These are phyloP conservation scores for Fraxinus americana DNA, from an alignment of 257 asterid genomes.

Conservation along the genomic window DNA sequence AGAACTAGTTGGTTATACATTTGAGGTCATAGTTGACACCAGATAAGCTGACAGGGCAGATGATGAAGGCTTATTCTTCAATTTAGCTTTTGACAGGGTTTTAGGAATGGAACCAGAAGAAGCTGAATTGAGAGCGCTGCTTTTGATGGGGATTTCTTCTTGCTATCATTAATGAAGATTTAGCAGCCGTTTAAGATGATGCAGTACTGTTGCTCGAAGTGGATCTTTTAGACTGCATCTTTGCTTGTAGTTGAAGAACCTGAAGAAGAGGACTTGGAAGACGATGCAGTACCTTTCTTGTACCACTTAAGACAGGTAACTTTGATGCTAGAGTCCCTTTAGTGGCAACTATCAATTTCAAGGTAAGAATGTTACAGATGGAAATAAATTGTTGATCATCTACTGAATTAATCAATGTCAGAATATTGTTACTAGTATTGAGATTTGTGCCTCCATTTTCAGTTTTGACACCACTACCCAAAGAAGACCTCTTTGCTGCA, in stretches of 20 bases:
- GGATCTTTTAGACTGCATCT: conserved; percentile 54
- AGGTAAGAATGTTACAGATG: conserved; percentile 7
- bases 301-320: conserved; percentile 40
- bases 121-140: conserved; percentile 35
- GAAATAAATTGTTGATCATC: neutral
- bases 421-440: conserved; percentile 37
- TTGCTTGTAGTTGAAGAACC: conserved; percentile 45
- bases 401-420: conserved; percentile 5
- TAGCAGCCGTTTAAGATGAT: conserved; percentile 47
- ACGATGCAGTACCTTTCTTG: conserved; percentile 47
- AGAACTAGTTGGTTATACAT: too few relatives aligned
- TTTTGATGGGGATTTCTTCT: conserved; percentile 59
- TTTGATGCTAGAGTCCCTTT: conserved; percentile 62
- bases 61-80: too few relatives aligned
- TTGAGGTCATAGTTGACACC: too few relatives aligned
- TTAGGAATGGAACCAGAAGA: conserved; percentile 40
- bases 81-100: too few relatives aligned
- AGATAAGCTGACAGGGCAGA: too few relatives aligned
- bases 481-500: conserved; percentile 55
- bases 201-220: conserved; percentile 49
- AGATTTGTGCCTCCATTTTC: conserved; percentile 47
- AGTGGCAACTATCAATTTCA: conserved; percentile 41
- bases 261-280: conserved; percentile 46
- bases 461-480: conserved; percentile 46
- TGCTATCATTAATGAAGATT: conserved; percentile 41